phyloP scores from a whole-genome alignment of 2,329 filamentous ascomycete species.

The Sclerotinia subarctica region DNA sequence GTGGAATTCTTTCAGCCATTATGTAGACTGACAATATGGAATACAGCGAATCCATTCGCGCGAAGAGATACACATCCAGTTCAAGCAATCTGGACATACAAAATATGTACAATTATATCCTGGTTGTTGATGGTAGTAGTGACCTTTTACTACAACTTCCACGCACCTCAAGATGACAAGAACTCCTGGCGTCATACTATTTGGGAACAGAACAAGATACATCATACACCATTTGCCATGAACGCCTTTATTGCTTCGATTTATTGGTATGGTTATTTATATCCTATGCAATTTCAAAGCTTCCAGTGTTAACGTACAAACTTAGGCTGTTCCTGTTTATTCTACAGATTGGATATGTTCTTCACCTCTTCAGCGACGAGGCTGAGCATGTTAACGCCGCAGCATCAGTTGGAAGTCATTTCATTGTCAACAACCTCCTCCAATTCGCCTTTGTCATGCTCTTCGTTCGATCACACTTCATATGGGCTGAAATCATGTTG shows the following conservation, averaged over 20 bases:
- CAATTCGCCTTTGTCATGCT: slow-evolving; percentile 80
- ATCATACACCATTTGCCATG: slow-evolving; percentile 71
- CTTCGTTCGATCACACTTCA: slow-evolving; percentile 73
- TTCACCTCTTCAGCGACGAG: slow-evolving; percentile 69
- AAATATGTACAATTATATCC: slow-evolving; percentile 67
- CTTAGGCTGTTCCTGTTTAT: slow-evolving; percentile 68
- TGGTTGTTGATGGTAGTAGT: slow-evolving; percentile 73
- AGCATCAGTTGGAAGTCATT: slow-evolving; percentile 76
- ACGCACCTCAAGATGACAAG: slow-evolving; percentile 58
- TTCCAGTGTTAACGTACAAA: not conserved
- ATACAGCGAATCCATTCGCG: slow-evolving; percentile 70
- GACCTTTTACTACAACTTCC: slow-evolving; percentile 70
- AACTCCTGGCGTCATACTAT: slow-evolving; percentile 58
- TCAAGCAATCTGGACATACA: slow-evolving; percentile 66
- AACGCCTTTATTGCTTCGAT: slow-evolving; percentile 63
- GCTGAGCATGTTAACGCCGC: slow-evolving; percentile 62
- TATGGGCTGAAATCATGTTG: slow-evolving; percentile 71
- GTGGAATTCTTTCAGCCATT: not conserved
- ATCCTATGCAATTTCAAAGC: not conserved
- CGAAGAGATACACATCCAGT: slow-evolving; percentile 63
- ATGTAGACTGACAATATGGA: not conserved
- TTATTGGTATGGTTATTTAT: slow-evolving; percentile 63
- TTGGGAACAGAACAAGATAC: slow-evolving; percentile 68
- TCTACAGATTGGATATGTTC: slow-evolving; percentile 72
- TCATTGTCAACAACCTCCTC: slow-evolving; percentile 81